Percentiles rank a stretch among this genome's conserved stretches.
Conservation (phyloP, 495 filamentous ascomycete genomes). For the Rostrohypoxylon terebratum region DNA sequence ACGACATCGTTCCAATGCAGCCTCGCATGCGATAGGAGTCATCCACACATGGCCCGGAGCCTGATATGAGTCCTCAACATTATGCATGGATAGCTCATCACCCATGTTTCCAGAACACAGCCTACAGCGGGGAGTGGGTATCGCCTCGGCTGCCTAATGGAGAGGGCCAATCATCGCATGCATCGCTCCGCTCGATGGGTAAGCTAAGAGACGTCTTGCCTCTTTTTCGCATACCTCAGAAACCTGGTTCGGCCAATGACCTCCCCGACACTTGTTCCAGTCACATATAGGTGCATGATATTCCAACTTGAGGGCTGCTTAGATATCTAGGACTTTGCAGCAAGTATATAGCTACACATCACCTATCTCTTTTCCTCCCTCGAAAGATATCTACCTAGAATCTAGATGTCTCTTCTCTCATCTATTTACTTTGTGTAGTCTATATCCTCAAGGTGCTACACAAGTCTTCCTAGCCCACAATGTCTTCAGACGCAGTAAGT, state of each 20-base stretch:
- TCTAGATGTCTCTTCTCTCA: not conserved
- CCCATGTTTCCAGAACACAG: conserved; percentile 8
- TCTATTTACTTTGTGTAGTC: not conserved
- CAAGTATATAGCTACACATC: not conserved
- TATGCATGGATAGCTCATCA: not conserved
- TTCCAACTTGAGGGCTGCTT: not conserved
- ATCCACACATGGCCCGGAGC: not conserved
- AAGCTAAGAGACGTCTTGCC: not conserved
- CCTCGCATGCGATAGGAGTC: not conserved
- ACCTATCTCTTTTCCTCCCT: not conserved
- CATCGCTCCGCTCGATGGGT: not conserved
- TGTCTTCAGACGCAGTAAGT: conserved; percentile 35
- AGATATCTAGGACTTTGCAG: conserved; percentile 29
- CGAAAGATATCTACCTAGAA: not conserved
- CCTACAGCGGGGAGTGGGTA: conserved; percentile 31
- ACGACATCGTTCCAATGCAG: not conserved
- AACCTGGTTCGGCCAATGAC: conserved; percentile 24
- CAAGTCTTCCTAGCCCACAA: not conserved
- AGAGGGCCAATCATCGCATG: conserved; percentile 18
- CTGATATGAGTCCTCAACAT: not conserved
- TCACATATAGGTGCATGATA: conserved; percentile 9
- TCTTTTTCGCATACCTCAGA: conserved; percentile 4
- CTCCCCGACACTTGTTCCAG: conserved; percentile 30
- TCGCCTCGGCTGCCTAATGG: conserved; percentile 15
- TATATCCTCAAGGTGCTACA: not conserved